Base-by-base conservation (phyloP, 1,284 basidiomycete species). In the Sanghuangporus weigelae region DNA sequence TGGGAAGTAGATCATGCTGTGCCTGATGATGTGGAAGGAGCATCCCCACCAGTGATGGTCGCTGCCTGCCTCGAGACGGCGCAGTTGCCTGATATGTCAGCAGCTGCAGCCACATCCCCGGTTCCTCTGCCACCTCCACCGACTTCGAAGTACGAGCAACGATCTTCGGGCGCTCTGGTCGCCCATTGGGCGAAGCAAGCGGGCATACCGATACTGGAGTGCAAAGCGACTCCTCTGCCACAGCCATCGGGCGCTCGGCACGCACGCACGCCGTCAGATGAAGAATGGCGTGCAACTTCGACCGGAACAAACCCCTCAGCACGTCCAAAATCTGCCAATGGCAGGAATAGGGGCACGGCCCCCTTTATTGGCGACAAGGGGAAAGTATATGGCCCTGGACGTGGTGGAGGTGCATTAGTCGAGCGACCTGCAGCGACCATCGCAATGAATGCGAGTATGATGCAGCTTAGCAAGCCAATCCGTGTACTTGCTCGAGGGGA, bases 401-500 rank as follows among this genome's bases (percentile, higher is more conserved):
- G 64, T 57, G 62, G 67, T 31, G 66, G 62, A 38, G 69, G 69
- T 36, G 68, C 57, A 12, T 77, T 90, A 35, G 87, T 90, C 55
- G 87, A 90, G 70, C 82, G 88, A 19, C 87, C 88, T 0, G 82
- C 86, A 12, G 85, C 85, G 3, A 87, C 87, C 46, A 83, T 84
- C 79, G 84, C 85, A 3, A 89, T 87, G 84, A 88, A 89, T 85
- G 86, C 87, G 67, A 82, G 83, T 71, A 81, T 89, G 35, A 79
- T 84, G 44, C 86, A 89, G 68, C 85, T 85, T 2, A 87, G 79
- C 74, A 86, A 85, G 66, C 85, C 87, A 68, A 84, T 92, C 36
- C 79, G 89, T 23, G 86, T 92, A 21, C 82, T 92, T 62, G 88
- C 90, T 5, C 81, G 90, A 14, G 90, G 90, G 42, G 90, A 92